Evolutionary conservation across 371 early-diverging fungal species (phyloP), one percentile per base, ranked within the genome.

Genomic region (Apophysomyces sp.): DNA sequence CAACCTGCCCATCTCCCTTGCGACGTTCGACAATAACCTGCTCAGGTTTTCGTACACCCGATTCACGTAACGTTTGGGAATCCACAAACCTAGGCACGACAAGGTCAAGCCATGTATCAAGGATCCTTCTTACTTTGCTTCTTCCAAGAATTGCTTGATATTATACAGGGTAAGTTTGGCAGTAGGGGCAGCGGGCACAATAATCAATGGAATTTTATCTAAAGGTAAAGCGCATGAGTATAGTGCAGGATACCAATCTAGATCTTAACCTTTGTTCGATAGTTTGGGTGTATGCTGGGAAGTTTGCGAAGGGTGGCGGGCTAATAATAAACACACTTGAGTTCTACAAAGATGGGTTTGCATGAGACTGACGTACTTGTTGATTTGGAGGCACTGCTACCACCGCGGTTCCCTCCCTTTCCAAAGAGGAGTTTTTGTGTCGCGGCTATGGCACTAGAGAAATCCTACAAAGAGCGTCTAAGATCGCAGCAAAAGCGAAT

Each of bases 171-270:
- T 95, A 40, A 96, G 65, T 71, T 90, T 85, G 2, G 95, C 84
- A 2, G 92, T 92, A 6, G 89, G 77, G 16, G 90, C 92, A 0
- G 94, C 89, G 11, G 96, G 96, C 12, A 96, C 91, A 54, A 96
- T 88, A 59, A 96, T 95, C 39, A 94, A 91, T 7, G 95, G 94
- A 49, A 87, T 87, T 40, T 65, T 74, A 26, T 77, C 77, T 69
- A 67, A 55, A 29, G 63, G 61, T 57, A 70, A 32, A 39, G 5
- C 26, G 24, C 32, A 40, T 34, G 51, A 41, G 55, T 60, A 63
- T 26, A 21, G 16, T 39, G 27, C n/a, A n/a, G n/a, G n/a, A n/a
- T n/a, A 52, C 26, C 2, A 40, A 6, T 29, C 29, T 31, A 24
- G 53, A 36, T 18, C 5, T 52, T 24, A 52, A 61, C 61, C 61